Evolutionary conservation across 257 asterid species (phyloP).

Genomic region (Rubia yunnanensis): DNA sequence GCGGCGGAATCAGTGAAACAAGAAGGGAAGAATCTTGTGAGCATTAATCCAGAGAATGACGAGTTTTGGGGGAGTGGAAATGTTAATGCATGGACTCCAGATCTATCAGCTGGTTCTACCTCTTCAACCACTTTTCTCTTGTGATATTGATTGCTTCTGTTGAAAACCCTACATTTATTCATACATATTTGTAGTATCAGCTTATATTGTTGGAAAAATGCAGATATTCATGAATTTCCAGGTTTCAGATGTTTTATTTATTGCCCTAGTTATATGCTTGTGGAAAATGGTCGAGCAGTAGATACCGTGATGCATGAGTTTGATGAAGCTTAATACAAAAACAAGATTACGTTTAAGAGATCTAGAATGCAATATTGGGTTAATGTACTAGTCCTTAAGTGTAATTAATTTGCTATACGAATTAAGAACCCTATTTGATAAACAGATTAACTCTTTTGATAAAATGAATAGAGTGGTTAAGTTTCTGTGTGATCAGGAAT

Average conservation of each 20-base stretch:
- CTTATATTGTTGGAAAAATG: too few species aligned
- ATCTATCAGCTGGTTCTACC: constrained; percentile 16
- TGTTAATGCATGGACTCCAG: constrained; percentile 13
- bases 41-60: constrained; percentile 11
- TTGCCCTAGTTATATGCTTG: not conserved
- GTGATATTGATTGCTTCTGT: constrained; percentile 4
- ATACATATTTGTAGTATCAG: not conserved
- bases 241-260: not conserved
- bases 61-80: constrained; percentile 24
- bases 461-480: too few species aligned
- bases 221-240: not conserved
- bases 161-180: constrained; percentile 5
- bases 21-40: constrained; percentile 20
- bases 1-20: constrained; percentile 16
- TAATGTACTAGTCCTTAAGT: too few species aligned
- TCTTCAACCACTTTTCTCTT: constrained; percentile 21
- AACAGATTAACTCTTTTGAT: too few species aligned
- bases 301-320: not conserved
- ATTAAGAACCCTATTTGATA: too few species aligned
- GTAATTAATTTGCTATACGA: too few species aligned
- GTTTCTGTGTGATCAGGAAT: too few species aligned
- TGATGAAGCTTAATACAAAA: constrained; percentile 1
- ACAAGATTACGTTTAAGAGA: not conserved
- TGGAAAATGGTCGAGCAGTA: not conserved
- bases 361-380: constrained; percentile 2